These are phyloP conservation scores for Claviceps maximensis DNA, from an alignment of 2,329 filamentous ascomycete species.

Conservation along the genomic window DNA sequence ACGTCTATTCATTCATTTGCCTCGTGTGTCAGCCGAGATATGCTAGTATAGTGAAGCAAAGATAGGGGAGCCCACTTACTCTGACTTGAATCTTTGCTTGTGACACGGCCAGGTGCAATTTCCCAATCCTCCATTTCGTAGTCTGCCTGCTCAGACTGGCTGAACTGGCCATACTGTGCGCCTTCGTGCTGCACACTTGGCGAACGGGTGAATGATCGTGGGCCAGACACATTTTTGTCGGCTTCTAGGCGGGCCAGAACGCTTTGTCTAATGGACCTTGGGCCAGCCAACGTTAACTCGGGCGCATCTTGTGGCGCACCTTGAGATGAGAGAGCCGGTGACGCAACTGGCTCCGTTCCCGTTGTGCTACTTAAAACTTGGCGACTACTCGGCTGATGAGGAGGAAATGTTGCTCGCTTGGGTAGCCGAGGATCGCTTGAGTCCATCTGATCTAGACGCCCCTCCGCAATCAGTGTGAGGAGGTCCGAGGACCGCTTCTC, in stretches of 20 bases:
- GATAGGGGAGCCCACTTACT: slow-evolving; percentile 19
- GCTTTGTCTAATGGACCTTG: slow-evolving; percentile 2
- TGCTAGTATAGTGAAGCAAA: too few relatives aligned
- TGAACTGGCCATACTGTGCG: not conserved
- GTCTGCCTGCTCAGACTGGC: slow-evolving; percentile 1
- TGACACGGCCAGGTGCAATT: slow-evolving; percentile 28
- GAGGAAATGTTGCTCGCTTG: not conserved
- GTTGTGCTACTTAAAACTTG: not conserved
- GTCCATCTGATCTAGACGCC: not conserved
- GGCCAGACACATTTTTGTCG: not conserved
- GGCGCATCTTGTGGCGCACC: not conserved
- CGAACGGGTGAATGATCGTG: not conserved
- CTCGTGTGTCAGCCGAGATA: not conserved
- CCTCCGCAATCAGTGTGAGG: not conserved
- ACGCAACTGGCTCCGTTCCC: not conserved
- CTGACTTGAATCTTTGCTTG: slow-evolving; percentile 15
- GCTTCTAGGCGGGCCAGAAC: slow-evolving; percentile 3
- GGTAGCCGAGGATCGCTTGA: not conserved
- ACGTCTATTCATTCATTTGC: slow-evolving; percentile 22
- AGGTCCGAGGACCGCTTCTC: not conserved
- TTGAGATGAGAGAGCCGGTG: not conserved
- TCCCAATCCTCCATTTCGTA: slow-evolving; percentile 15
- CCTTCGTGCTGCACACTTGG: not conserved
- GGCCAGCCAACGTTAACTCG: not conserved
- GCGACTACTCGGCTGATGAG: not conserved